These are phyloP conservation scores for Penicillium sclerotigenum DNA, from an alignment of 2,329 filamentous ascomycete species.

Conservation along the genomic window DNA sequence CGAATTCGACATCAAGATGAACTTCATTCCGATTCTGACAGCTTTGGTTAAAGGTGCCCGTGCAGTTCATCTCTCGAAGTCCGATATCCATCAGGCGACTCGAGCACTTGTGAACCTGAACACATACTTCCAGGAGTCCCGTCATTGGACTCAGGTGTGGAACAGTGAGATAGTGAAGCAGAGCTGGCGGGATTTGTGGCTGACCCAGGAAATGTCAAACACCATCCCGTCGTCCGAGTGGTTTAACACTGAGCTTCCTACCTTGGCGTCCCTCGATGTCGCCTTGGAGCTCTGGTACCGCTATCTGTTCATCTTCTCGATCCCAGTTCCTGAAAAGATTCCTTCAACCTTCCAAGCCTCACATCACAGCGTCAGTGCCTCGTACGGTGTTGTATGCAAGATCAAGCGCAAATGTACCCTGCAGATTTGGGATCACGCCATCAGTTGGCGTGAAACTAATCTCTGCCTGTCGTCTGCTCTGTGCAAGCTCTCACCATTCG, in stretches of 20 bases:
- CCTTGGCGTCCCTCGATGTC: constrained; percentile 35
- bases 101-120: constrained; percentile 51
- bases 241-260: constrained; percentile 41
- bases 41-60: constrained; percentile 52
- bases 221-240: constrained; percentile 36
- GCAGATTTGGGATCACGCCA: constrained; percentile 63
- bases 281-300: constrained; percentile 42
- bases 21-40: constrained; percentile 54
- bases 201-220: constrained; percentile 45
- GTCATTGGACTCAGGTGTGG: constrained; percentile 51
- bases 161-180: constrained; percentile 45
- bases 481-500: constrained; percentile 49
- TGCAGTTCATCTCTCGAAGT: constrained; percentile 42
- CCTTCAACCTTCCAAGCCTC: constrained; percentile 62
- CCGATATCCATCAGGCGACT: constrained; percentile 46
- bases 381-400: constrained; percentile 62
- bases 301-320: constrained; percentile 56
- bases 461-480: constrained; percentile 51
- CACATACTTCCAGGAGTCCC: constrained; percentile 49
- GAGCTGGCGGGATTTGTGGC: constrained; percentile 49
- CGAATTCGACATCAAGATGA: constrained; percentile 49
- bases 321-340: constrained; percentile 55
- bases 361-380: constrained; percentile 59
- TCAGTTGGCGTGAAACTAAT: constrained; percentile 58
- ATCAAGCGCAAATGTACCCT: constrained; percentile 58